Evolutionary conservation across 1,284 basidiomycete genomes (phyloP), one percentile per base, ranked within the genome.

Genomic region (Sanguinoderma infundibulare): DNA sequence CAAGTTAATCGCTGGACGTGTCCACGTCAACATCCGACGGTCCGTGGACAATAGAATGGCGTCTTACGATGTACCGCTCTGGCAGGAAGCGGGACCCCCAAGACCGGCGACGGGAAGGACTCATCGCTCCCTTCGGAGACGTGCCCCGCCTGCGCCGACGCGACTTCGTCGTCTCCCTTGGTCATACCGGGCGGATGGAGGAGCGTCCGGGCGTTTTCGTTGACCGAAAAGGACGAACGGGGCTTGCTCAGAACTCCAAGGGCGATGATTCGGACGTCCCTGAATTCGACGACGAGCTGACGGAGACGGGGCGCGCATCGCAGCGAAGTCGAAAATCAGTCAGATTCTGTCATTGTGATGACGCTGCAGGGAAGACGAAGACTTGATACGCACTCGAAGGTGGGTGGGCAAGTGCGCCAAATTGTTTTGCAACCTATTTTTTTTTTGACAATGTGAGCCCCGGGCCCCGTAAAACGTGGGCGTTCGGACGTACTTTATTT

Each of bases 211-310:
- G 91, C 90, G 69, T 90, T 91, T 10, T 73, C 69, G 67, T 93
- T 93, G 32, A 88, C 77, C 14, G 74, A 81, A 44, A 88, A 78
- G 38, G 79, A 73, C 57, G 83, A 85, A 57, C 80, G 79, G 5
- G 88, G 86, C 47, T 77, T 82, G 60, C 83, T 81, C 36, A 89
- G 77, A 0, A 86, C 85, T 5, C 91, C 91, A 35, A 92, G 79
- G 0, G 85, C 89, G 56, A 93, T 73, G 55, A 93, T 82, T n/a
- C 91, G 83, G 20, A 91, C 84, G 70, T 93, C 91, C 12, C 81
- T 77, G 51, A 93, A 78, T 69, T 89, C 83, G 15, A 91, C 80
- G 20, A 92, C 80, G 30, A 90, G 79, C 89, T 91, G 52, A 38
- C 24, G 51, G 52, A 63, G 10, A 63, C 44, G 39, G 40, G 14